phyloP scores from a whole-genome alignment of 164 flowering plant species.

The Brasenia schreberi region DNA sequence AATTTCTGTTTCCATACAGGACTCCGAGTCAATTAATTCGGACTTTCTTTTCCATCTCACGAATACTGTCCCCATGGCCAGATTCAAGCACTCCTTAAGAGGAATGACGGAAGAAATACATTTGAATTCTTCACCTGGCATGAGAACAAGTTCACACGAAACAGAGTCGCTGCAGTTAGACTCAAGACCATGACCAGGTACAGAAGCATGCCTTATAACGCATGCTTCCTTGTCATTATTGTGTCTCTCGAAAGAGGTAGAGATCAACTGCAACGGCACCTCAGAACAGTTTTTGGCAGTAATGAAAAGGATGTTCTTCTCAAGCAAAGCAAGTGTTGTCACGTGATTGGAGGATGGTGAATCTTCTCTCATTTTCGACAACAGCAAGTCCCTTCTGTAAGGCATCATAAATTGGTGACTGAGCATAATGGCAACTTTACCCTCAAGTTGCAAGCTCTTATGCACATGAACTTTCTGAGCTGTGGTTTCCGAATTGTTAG shows the following conservation, averaged over 20 bases:
- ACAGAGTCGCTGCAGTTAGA: neutral
- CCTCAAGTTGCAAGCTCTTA: constrained; percentile 90
- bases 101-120: constrained; percentile 58
- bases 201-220: neutral
- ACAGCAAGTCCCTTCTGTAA: constrained; percentile 54
- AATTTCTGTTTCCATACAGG: constrained; percentile 14
- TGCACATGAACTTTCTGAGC: constrained; percentile 70
- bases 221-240: constrained; percentile 10
- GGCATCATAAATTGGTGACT: constrained; percentile 62
- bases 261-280: constrained; percentile 51
- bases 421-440: constrained; percentile 47
- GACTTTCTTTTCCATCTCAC: constrained; percentile 58
- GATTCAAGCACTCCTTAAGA: constrained; percentile 14
- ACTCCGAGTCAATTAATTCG: neutral
- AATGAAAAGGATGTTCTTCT: constrained; percentile 46
- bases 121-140: constrained; percentile 82
- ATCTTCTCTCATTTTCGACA: constrained; percentile 36
- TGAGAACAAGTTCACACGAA: constrained; percentile 16
- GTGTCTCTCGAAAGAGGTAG: constrained; percentile 48
- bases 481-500: constrained; percentile 29
- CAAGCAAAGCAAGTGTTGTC: constrained; percentile 41
- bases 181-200: constrained; percentile 11
- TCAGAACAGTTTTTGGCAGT: constrained; percentile 67
- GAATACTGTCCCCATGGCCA: constrained; percentile 42
- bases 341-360: constrained; percentile 24